Conservation (phyloP, 1,284 basidiomycete genomes). For the Naganishia sp. region DNA sequence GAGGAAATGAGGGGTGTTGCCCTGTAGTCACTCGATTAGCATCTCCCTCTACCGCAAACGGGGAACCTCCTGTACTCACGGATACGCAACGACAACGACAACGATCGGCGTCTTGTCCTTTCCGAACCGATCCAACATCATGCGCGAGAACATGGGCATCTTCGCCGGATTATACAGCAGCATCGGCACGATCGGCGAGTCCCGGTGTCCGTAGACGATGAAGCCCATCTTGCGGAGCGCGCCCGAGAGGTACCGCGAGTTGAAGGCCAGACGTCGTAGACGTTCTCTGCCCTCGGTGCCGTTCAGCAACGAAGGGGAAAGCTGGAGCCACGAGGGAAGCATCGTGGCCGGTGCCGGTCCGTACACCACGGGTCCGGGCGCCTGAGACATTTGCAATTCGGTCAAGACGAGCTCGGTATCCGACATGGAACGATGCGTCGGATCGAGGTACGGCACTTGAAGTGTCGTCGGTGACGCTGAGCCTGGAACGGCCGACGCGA, state of each 20-base stretch:
- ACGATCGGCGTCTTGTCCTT: slow-evolving; percentile 67
- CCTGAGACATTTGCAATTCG: slow-evolving; percentile 32
- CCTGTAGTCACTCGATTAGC: slow-evolving; percentile 55
- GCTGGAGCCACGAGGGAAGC: slow-evolving; percentile 70
- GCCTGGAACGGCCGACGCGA: slow-evolving; percentile 42
- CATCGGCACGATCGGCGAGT: slow-evolving; percentile 91
- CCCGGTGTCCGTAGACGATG: slow-evolving; percentile 89
- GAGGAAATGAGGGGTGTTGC: slow-evolving; percentile 88
- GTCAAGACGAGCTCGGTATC: slow-evolving; percentile 36
- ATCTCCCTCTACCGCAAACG: background rate
- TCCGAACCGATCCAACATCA: slow-evolving; percentile 79
- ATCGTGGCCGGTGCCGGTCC: slow-evolving; percentile 66
- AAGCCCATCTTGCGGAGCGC: slow-evolving; percentile 91
- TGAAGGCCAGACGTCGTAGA: slow-evolving; percentile 88
- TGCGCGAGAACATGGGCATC: slow-evolving; percentile 80
- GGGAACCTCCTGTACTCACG: slow-evolving; percentile 44
- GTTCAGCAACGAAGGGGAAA: slow-evolving; percentile 69
- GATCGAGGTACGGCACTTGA: slow-evolving; percentile 23
- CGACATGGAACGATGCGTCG: slow-evolving; percentile 38
- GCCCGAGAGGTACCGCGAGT: slow-evolving; percentile 84
- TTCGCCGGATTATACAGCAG: slow-evolving; percentile 93
- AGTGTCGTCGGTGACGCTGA: slow-evolving; percentile 38
- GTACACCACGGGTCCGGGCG: slow-evolving; percentile 48
- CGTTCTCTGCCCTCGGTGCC: slow-evolving; percentile 80
- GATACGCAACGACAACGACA: slow-evolving; percentile 80